These are phyloP conservation scores for Penicillium coffeae DNA, from an alignment of 495 filamentous ascomycete genomes.

Conservation along the genomic window DNA sequence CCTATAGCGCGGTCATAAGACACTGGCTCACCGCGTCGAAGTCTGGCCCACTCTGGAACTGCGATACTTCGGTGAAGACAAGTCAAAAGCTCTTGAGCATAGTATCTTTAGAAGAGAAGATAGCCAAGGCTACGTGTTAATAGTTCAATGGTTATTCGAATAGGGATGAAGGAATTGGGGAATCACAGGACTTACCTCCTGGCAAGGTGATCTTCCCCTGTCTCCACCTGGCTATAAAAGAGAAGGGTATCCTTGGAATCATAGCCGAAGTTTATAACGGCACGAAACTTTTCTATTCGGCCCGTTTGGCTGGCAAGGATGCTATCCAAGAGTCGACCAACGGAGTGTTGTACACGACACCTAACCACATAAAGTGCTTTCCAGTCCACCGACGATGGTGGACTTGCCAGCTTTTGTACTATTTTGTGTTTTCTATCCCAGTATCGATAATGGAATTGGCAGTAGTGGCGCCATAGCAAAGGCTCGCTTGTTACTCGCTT, in stretches of 20 bases:
- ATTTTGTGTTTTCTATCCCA: conserved; percentile 72
- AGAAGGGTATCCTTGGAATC: conserved; percentile 86
- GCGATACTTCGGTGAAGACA: conserved; percentile 79
- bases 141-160: too few species aligned
- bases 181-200: conserved; percentile 54
- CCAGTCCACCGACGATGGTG: conserved; percentile 68
- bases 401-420: conserved; percentile 46
- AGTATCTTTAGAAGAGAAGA: conserved; percentile 53
- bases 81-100: conserved; percentile 65
- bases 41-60: conserved; percentile 66
- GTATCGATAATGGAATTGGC: conserved; percentile 58
- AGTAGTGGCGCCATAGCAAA: conserved; percentile 77
- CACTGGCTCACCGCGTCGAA: conserved; percentile 48
- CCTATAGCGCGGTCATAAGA: conserved; percentile 71
- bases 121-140: neutral
- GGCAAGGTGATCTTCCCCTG: conserved; percentile 75
- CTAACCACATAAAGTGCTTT: conserved; percentile 64
- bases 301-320: conserved; percentile 65
- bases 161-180: neutral
- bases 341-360: conserved; percentile 48
- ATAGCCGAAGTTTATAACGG: conserved; percentile 69
- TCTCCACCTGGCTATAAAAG: conserved; percentile 53
- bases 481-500: conserved; percentile 62
- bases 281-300: conserved; percentile 63
- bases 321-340: conserved; percentile 59